phyloP scores from a whole-genome alignment of 2,329 filamentous ascomycete species.

The Fusarium austroafricanum region DNA sequence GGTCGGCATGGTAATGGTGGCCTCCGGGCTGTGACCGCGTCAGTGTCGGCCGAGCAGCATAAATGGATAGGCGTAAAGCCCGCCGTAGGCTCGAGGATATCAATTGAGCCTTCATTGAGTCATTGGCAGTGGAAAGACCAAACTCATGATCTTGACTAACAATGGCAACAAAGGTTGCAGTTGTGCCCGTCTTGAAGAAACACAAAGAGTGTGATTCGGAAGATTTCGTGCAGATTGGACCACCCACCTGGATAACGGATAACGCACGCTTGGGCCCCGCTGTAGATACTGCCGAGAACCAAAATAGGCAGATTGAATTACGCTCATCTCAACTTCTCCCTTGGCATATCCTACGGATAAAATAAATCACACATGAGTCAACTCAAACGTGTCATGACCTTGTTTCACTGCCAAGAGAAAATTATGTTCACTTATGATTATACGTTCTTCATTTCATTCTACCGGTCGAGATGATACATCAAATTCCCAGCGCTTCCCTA shows the following conservation, averaged over 20 bases:
- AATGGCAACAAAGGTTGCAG: constrained; percentile 1
- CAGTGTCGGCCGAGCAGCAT: not conserved
- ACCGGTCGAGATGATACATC: not conserved
- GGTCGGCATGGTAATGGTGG: constrained; percentile 24
- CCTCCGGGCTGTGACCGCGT: constrained; percentile 14
- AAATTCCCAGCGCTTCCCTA: constrained; percentile 51
- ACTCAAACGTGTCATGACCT: not conserved
- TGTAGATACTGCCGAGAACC: not conserved
- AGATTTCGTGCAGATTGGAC: constrained; percentile 8
- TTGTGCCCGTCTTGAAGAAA: not conserved
- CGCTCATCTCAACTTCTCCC: too few relatives aligned
- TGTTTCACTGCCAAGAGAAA: too few relatives aligned
- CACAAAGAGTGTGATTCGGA: constrained; percentile 4
- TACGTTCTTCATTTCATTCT: not conserved
- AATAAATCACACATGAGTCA: too few relatives aligned
- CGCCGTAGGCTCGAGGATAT: constrained; percentile 13
- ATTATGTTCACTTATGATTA: not conserved
- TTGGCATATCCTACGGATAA: too few relatives aligned
- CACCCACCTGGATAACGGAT: not conserved
- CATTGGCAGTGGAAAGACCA: not conserved
- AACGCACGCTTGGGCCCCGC: constrained; percentile 7
- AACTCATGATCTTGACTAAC: constrained; percentile 6
- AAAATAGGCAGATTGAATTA: not conserved
- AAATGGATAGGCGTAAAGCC: constrained; percentile 8
- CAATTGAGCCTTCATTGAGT: constrained; percentile 17